phyloP scores from a whole-genome alignment of 2,329 filamentous ascomycete genomes.

The Xylariaceae sp. region DNA sequence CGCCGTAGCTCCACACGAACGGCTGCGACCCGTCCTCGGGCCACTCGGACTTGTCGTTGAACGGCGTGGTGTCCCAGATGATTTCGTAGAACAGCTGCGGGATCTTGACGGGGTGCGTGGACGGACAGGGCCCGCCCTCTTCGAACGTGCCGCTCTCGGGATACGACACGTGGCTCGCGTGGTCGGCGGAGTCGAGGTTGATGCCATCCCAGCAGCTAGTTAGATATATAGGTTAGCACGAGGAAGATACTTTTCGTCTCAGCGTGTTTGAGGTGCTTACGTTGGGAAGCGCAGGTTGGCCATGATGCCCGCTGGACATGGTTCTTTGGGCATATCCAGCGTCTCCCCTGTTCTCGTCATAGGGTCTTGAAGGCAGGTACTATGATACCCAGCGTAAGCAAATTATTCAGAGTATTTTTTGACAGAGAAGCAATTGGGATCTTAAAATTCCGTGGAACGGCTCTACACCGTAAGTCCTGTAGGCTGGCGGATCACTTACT shows the following conservation, averaged over 20 bases:
- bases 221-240: background rate
- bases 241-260: background rate
- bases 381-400: background rate
- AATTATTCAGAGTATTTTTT: background rate
- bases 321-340: slow-evolving; percentile 38
- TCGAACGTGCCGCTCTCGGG: slow-evolving; percentile 39
- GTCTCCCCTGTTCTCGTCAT: slow-evolving; percentile 41
- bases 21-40: slow-evolving; percentile 31
- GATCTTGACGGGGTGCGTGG: slow-evolving; percentile 30
- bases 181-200: slow-evolving; percentile 48
- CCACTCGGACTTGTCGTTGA: slow-evolving; percentile 27
- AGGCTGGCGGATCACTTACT: slow-evolving; percentile 22
- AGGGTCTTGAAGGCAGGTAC: slow-evolving; percentile 42
- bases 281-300: slow-evolving; percentile 48
- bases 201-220: slow-evolving; percentile 53
- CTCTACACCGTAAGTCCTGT: background rate
- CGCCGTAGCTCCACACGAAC: slow-evolving; percentile 28
- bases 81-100: slow-evolving; percentile 34
- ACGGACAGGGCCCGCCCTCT: slow-evolving; percentile 27
- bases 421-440: background rate
- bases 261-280: slow-evolving; percentile 4
- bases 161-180: slow-evolving; percentile 54
- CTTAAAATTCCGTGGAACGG: background rate
- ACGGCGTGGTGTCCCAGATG: slow-evolving; percentile 32
- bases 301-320: slow-evolving; percentile 39